phyloP scores from a whole-genome alignment of 768 basidiomycete species.

The Boletus fagicola region DNA sequence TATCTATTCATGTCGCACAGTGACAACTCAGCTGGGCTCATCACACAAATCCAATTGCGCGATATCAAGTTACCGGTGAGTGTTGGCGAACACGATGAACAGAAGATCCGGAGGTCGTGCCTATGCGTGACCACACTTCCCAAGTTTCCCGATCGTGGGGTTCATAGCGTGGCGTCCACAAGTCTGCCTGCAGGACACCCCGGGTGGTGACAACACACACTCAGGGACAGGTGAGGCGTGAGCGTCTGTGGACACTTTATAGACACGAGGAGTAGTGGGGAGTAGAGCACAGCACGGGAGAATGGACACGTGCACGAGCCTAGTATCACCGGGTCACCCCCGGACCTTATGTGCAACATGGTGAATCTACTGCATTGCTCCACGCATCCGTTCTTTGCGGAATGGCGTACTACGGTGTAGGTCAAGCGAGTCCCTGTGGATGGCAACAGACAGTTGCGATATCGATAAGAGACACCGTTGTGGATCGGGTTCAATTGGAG shows the following conservation, averaged over 20 bases:
- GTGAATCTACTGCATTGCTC: neutral
- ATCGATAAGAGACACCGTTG: conserved; percentile 2
- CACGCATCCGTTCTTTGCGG: neutral
- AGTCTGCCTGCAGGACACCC: conserved; percentile 27
- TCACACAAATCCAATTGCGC: conserved; percentile 7
- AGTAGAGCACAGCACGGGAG: conserved; percentile 6
- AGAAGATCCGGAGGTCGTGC: conserved; percentile 27
- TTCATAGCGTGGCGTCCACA: conserved; percentile 19
- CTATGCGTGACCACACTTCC: conserved; percentile 2
- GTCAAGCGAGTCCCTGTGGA: neutral
- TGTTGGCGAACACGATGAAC: conserved; percentile 16
- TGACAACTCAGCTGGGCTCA: neutral
- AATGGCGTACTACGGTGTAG: neutral
- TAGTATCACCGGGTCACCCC: neutral
- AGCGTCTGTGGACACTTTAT: neutral
- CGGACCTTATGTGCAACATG: conserved; percentile 3
- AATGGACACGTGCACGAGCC: conserved; percentile 22
- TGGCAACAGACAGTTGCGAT: neutral
- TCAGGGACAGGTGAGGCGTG: conserved; percentile 15
- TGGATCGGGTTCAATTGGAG: conserved; percentile 7
- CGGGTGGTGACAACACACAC: conserved; percentile 8
- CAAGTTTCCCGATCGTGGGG: conserved; percentile 3
- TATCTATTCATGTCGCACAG: neutral
- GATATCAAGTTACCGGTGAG: conserved; percentile 18
- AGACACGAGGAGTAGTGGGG: conserved; percentile 19